A percentile compares a stretch with the other conserved stretches of the same genome.
phyloP scores from a whole-genome alignment of 495 filamentous ascomycete genomes.

The Pyrenula aspistea region DNA sequence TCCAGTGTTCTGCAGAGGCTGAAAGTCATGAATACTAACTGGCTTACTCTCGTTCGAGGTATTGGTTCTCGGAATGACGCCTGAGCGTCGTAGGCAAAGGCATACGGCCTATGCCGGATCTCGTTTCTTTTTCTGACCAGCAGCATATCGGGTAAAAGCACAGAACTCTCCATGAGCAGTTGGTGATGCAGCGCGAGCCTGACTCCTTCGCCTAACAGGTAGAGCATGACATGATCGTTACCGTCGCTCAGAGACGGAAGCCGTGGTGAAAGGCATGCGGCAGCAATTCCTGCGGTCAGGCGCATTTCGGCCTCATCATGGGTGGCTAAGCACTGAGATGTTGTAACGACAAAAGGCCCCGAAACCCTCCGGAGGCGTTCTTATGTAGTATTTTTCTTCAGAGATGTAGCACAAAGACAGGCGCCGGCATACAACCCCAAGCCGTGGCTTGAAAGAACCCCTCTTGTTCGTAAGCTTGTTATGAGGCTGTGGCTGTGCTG shows the following conservation, averaged over 20 bases:
- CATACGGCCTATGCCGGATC: not conserved
- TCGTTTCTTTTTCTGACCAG: not conserved
- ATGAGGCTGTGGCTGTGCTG: not conserved
- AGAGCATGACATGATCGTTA: not conserved
- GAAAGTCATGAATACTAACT: not conserved
- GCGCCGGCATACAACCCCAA: not conserved
- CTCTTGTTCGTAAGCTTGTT: not conserved
- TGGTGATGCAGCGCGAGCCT: not conserved
- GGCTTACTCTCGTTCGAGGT: not conserved
- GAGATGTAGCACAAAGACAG: not conserved
- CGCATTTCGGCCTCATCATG: not conserved
- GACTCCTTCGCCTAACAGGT: not conserved
- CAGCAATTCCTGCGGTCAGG: not conserved
- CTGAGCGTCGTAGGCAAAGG: not conserved
- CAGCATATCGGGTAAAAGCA: not conserved
- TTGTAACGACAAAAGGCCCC: no score
- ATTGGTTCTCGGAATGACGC: not conserved
- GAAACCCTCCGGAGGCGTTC: no score
- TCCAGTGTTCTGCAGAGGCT: not conserved
- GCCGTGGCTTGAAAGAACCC: not conserved
- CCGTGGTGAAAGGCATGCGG: not conserved
- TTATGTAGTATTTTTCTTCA: no score
- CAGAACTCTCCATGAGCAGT: not conserved
- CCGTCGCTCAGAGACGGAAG: not conserved
- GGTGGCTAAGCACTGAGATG: not conserved